Percentiles rank a stretch among this genome's conserved stretches.
Conservation (phyloP, 805 yeast genomes). For the Pichia insulana region DNA sequence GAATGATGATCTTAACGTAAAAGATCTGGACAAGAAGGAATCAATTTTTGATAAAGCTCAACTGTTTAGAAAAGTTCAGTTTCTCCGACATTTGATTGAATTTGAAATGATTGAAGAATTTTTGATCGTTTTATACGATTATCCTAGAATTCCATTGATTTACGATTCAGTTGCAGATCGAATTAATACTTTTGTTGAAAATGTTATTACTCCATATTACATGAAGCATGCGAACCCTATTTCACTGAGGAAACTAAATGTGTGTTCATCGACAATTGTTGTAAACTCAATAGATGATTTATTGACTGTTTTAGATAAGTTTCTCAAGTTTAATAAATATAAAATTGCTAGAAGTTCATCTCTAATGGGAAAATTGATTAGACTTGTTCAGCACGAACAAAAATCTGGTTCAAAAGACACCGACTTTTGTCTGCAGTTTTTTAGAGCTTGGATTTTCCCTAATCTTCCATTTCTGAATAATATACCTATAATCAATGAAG, state of each 20-base stretch:
- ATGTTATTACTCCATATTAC: slow-evolving; percentile 43
- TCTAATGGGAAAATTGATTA: slow-evolving; percentile 49
- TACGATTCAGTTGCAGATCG: slow-evolving; percentile 41
- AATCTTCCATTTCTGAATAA: slow-evolving; percentile 46
- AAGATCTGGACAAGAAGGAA: slow-evolving; percentile 7
- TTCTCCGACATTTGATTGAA: slow-evolving; percentile 45
- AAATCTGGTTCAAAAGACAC: slow-evolving; percentile 7
- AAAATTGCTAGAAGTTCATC: slow-evolving; percentile 39
- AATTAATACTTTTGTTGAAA: slow-evolving; percentile 41
- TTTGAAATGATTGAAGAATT: slow-evolving; percentile 60
- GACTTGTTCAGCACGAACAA: slow-evolving; percentile 36
- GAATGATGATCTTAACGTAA: neutral
- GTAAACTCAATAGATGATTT: slow-evolving; percentile 35
- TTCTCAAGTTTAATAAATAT: slow-evolving; percentile 48
- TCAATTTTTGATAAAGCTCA: slow-evolving; percentile 13
- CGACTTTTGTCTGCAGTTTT: slow-evolving; percentile 48
- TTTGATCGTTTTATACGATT: slow-evolving; percentile 45
- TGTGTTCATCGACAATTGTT: slow-evolving; percentile 11
- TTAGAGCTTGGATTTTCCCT: slow-evolving; percentile 61
- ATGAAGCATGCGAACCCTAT: slow-evolving; percentile 13
- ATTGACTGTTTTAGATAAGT: slow-evolving; percentile 28
- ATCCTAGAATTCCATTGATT: slow-evolving; percentile 52
- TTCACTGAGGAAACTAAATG: slow-evolving; percentile 6
- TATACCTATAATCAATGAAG: slow-evolving; percentile 51
- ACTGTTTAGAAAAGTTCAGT: slow-evolving; percentile 31